Base-by-base conservation (phyloP, 257 asterid species). In the Knoxia roxburghii region DNA sequence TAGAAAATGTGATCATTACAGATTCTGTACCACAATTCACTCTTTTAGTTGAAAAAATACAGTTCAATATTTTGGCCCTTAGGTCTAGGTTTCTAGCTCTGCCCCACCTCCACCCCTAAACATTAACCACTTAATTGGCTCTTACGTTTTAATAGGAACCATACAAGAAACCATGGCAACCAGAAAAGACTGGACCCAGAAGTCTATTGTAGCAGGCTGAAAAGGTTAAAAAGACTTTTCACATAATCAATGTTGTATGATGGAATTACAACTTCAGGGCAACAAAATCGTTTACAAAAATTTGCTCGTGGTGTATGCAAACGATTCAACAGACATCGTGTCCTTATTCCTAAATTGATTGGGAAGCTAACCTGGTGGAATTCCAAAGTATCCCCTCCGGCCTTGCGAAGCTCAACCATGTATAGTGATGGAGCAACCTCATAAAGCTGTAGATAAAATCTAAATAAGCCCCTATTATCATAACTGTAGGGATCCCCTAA, bases 381-480 rank as follows among this genome's bases (percentile, higher is more conserved):
- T 76, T 91, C 98, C 70, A 91, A 80, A 57, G 98, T 91, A 73
- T 91, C 98, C 65, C 98, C 98, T 52, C 96, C 96, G 24, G 95
- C 83, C 79, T 91, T 91, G 64, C 96, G 95, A 78, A 91, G 84
- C 85, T 91, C 96, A 52, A 91, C 96, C 89, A 91, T 86, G 82
- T 83, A 83, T 46, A 91, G 82, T 0, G 95, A 89, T 54, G 98
- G 98, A 60, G 98, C 95, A 72, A 91, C 96, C 82, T 91, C 98
- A 73, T 82, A 87, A 21, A 91, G 72, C 98, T 91, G 84, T 74
- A 74, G 51, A 7, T 52, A 64, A 66, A 59, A 29, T 40, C 4
- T 5, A 48, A 37, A 55, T 6, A 29, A n/a, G 48, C 43, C 39
- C 29, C 5, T 27, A 21, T 24, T 32, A 41, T 52, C 1, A 7